A percentile compares a stretch with the other conserved stretches of the same genome.
These are phyloP conservation scores for Populus tomentosa DNA, from an alignment of 441 rosid species.

Conservation along the genomic window DNA sequence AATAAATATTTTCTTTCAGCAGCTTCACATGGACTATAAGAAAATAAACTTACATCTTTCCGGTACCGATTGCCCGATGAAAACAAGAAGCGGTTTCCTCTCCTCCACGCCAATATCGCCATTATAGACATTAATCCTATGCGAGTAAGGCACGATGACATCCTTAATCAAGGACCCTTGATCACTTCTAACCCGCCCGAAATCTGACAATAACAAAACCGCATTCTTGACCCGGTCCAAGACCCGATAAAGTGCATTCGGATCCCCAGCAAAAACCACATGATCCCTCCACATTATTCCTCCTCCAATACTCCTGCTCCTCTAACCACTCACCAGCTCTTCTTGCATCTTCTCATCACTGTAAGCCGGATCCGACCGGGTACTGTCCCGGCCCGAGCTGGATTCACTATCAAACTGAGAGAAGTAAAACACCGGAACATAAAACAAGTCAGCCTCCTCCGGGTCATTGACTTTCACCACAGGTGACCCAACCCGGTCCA, in stretches of 20 bases:
- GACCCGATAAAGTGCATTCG: slow-evolving; percentile 70
- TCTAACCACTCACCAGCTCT: slow-evolving; percentile 72
- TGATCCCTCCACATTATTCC: slow-evolving; percentile 75
- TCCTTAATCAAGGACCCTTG: slow-evolving; percentile 94
- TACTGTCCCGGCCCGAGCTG: slow-evolving; percentile 28
- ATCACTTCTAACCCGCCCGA: slow-evolving; percentile 69
- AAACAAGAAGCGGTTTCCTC: slow-evolving; percentile 74
- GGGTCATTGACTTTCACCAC: slow-evolving; percentile 57
- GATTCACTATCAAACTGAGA: slow-evolving; percentile 67
- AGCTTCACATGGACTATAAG: background rate
- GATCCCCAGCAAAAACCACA: slow-evolving; percentile 79
- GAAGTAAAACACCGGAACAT: slow-evolving; percentile 88
- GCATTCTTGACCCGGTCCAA: slow-evolving; percentile 67
- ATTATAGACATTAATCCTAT: slow-evolving; percentile 59
- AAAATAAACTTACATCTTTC: slow-evolving; percentile 55
- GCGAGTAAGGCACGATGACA: slow-evolving; percentile 81
- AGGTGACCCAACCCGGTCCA: slow-evolving; percentile 56
- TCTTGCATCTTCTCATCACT: slow-evolving; percentile 86
- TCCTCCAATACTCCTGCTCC: slow-evolving; percentile 74
- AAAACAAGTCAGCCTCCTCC: slow-evolving; percentile 79
- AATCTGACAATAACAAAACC: slow-evolving; percentile 64
- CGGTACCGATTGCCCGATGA: slow-evolving; percentile 97
- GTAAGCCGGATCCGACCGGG: slow-evolving; percentile 38
- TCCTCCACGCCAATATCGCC: slow-evolving; percentile 61
- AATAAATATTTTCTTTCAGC: background rate